Percentiles rank a stretch among this genome's conserved stretches.
Conservation (phyloP, 768 basidiomycete species). For the Tricholoma hemisulphureum region DNA sequence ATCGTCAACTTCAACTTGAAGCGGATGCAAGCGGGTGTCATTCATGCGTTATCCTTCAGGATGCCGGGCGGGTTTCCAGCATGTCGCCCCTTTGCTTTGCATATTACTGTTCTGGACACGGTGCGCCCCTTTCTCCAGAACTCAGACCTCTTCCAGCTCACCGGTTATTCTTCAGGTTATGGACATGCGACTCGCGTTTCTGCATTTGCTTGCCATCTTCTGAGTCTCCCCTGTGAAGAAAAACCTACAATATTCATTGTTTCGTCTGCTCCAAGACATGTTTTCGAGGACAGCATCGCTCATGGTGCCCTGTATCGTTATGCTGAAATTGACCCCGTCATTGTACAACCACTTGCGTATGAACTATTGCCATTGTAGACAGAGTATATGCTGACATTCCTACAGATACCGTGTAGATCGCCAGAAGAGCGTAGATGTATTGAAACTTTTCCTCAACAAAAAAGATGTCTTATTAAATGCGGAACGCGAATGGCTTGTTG, state of each 20-base stretch:
- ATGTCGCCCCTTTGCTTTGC: constrained; percentile 43
- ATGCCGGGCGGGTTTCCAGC: not conserved
- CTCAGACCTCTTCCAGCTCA: not conserved
- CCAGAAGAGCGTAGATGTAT: constrained; percentile 60
- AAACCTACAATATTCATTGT: constrained; percentile 58
- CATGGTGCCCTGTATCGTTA: constrained; percentile 66
- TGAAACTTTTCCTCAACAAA: constrained; percentile 54
- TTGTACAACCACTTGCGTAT: constrained; percentile 78
- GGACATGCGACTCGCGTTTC: constrained; percentile 85
- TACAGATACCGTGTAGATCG: constrained; percentile 72
- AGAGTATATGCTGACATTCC: constrained; percentile 6
- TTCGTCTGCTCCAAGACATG: constrained; percentile 71
- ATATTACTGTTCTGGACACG: constrained; percentile 78
- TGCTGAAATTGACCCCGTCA: constrained; percentile 76
- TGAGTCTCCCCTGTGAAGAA: constrained; percentile 38
- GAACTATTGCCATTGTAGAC: constrained; percentile 19
- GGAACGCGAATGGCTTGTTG: constrained; percentile 58
- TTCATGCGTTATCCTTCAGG: not conserved
- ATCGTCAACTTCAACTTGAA: not conserved
- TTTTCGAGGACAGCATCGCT: constrained; percentile 64
- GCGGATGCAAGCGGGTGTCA: not conserved
- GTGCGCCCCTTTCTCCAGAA: constrained; percentile 32
- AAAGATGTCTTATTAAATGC: constrained; percentile 54
- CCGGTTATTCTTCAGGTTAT: constrained; percentile 47
- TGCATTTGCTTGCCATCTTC: constrained; percentile 62